Conservation (phyloP, 129 eudicot genomes). For the Artemisia tridentata region DNA sequence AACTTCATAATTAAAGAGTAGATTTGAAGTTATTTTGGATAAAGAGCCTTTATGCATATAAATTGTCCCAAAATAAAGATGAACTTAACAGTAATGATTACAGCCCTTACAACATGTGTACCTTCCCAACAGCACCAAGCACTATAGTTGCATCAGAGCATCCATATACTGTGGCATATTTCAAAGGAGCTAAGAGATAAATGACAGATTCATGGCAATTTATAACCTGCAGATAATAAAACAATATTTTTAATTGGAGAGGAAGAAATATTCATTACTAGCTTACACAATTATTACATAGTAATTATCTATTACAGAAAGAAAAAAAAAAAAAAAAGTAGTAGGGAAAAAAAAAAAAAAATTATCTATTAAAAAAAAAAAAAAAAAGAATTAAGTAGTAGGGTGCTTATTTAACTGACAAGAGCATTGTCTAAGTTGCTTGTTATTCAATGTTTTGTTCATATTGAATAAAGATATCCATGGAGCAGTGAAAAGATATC, state of each 20-base stretch:
- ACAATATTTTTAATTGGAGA: slow-evolving; percentile 7
- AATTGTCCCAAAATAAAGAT: not conserved
- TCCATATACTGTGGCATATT: slow-evolving; percentile 71
- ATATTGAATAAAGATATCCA: too few relatives aligned
- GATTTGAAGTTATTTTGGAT: not conserved
- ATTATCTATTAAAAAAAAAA: too few relatives aligned
- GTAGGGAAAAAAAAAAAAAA: too few relatives aligned
- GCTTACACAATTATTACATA: too few relatives aligned
- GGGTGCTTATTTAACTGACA: too few relatives aligned
- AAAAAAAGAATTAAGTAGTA: too few relatives aligned
- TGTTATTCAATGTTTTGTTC: too few relatives aligned
- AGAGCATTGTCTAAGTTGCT: too few relatives aligned
- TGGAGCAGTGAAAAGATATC: too few relatives aligned
- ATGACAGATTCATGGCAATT: slow-evolving; percentile 93
- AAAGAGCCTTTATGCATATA: not conserved
- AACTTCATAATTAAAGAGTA: not conserved
- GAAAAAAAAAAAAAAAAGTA: too few relatives aligned
- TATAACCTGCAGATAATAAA: slow-evolving; percentile 51
- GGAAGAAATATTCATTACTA: not conserved
- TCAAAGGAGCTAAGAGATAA: slow-evolving; percentile 70
- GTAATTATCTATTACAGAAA: too few relatives aligned
- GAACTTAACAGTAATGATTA: too few relatives aligned
- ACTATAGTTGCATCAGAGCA: slow-evolving; percentile 89
- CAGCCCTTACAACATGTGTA: slow-evolving; percentile 13
- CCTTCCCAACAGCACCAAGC: slow-evolving; percentile 88